Evolutionary conservation across 129 eudicot genomes (phyloP), one percentile per base, ranked within the genome.

Genomic region (Smallanthus sonchifolius): DNA sequence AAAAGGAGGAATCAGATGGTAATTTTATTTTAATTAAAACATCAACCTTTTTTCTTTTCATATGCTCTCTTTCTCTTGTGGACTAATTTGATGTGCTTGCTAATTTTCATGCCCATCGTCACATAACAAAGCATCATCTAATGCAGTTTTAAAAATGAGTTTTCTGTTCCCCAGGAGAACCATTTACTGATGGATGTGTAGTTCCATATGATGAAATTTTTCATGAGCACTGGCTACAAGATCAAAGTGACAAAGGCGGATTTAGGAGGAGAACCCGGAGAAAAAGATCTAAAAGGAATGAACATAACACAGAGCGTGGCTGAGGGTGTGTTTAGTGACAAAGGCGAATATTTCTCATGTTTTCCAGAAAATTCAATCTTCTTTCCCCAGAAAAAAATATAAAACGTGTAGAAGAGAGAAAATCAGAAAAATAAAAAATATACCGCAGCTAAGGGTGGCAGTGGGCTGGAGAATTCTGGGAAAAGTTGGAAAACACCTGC

Each of bases 151-250:
- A 7, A 47, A 74, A 42, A 3, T 49, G 10, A 67, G 55, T 44
- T 24, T 44, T 61, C 28, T 77, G 60, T 73, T 47, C 13, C 10
- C 10, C 60, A 54, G 60, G 60, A 54, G 60, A 54, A 17, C 88
- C 92, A 47, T 76, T 71, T 76, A 55, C 64, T 36, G 72, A 82
- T 56, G 92, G 92, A 36, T 66, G 77, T 28, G 79, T 56, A 16
- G 60, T 54, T 54, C 11, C 60, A 19, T 54, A 54, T 19, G 60
- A 54, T 54, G 60, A 54, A 19, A 54, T 17, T 52, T 75, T 63
- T 72, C 73, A 54, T 19, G 60, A 54, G 60, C 10, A 19, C 60
- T 54, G 60, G 60, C 60, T 54, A 17, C 60, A 54, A 66, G 79
- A 79, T 70, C 72, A 28, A 72, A 65, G 28, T 62, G 74, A 52